A percentile compares a stretch with the other conserved stretches of the same genome.
phyloP scores from a whole-genome alignment of 139 green algal species.

The Chlamydomonas sp. region DNA sequence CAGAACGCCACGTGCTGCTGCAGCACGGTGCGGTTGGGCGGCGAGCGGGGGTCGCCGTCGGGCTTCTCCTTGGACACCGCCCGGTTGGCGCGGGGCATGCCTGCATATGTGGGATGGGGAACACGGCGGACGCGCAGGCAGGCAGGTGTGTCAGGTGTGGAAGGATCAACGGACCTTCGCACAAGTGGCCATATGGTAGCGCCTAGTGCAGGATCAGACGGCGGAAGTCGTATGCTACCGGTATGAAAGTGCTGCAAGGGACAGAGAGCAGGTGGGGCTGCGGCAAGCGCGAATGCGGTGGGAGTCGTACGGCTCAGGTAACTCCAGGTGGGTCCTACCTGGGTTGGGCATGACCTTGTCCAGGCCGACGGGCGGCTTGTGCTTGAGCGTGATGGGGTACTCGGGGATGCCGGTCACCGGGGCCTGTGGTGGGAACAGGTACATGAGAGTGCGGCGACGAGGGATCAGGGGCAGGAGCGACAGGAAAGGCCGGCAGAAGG shows the following conservation, averaged over 20 bases:
- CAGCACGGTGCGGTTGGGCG: slow-evolving; percentile 56
- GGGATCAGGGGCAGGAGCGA: not conserved
- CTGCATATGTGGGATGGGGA: not conserved
- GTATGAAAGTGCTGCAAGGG: no score
- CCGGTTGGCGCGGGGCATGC: slow-evolving; percentile 53
- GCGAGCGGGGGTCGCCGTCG: slow-evolving; percentile 39
- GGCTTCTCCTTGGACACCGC: slow-evolving; percentile 43
- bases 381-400: slow-evolving; percentile 32
- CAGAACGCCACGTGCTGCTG: slow-evolving; percentile 73
- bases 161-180: no score
- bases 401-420: slow-evolving; percentile 31
- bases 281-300: no score
- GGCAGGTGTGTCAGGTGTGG: not conserved
- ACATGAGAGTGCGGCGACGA: not conserved
- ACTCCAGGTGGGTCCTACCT: no score
- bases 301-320: no score
- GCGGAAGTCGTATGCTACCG: no score
- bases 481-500: no score
- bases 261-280: no score
- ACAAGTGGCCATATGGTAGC: no score
- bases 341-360: not conserved
- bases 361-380: slow-evolving; percentile 32
- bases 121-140: not conserved
- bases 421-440: not conserved
- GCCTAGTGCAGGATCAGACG: no score